These are phyloP conservation scores for Pinguiococcus pyrenoidosus DNA, from an alignment of 108 stramenopile genomes.

Conservation along the genomic window DNA sequence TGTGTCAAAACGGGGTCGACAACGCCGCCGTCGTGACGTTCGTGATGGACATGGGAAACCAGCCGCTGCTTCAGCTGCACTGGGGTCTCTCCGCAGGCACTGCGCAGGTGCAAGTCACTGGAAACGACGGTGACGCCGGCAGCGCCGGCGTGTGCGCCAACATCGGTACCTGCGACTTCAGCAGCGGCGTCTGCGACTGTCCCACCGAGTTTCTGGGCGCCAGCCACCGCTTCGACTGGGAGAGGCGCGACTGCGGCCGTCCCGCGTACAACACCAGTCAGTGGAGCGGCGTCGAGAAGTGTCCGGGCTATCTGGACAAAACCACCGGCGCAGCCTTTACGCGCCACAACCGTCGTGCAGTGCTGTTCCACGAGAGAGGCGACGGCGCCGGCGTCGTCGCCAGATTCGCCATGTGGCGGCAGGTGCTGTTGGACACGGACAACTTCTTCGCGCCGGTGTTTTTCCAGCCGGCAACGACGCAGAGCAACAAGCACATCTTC, in stretches of 20 bases:
- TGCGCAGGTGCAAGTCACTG: not conserved
- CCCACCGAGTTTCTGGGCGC: no score
- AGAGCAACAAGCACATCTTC: no score
- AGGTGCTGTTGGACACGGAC: no score
- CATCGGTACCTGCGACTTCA: not conserved
- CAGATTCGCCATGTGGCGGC: no score
- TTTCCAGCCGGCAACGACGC: no score
- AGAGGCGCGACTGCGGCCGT: slow-evolving; percentile 1
- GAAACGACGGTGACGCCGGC: not conserved
- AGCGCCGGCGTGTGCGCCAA: not conserved
- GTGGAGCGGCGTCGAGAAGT: slow-evolving; percentile 3
- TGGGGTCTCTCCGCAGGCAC: not conserved
- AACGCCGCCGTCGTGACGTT: slow-evolving; percentile 2
- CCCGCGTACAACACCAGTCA: slow-evolving; percentile 2
- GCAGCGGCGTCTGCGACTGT: slow-evolving; percentile 4
- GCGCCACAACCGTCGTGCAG: no score
- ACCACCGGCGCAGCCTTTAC: no score
- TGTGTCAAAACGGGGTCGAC: no score
- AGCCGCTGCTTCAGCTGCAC: slow-evolving; percentile 1
- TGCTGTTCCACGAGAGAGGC: no score
- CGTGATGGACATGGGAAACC: slow-evolving; percentile 1
- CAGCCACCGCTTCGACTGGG: not conserved
- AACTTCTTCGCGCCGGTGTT: no score
- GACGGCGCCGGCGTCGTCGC: no score
- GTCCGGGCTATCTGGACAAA: not conserved